Conservation (phyloP, 2,329 filamentous ascomycete genomes). For the Cucurbitaria berberidis region DNA sequence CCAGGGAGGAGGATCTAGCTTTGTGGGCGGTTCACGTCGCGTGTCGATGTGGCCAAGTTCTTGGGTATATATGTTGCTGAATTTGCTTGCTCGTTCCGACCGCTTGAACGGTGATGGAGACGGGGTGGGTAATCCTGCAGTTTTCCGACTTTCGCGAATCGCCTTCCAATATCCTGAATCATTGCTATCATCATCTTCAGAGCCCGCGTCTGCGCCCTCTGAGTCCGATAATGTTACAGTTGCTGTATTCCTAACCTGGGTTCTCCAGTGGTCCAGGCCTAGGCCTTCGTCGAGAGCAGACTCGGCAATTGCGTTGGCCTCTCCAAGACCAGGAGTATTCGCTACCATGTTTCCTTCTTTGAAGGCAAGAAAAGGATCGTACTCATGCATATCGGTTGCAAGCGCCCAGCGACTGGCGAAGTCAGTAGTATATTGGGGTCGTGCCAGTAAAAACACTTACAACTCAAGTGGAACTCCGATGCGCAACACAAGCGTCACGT, state of each 20-base stretch:
- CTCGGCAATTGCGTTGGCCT: slow-evolving; percentile 14
- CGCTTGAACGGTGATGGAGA: no score
- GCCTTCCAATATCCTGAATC: neutral
- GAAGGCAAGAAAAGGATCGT: slow-evolving; percentile 12
- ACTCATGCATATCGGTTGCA: slow-evolving; percentile 17
- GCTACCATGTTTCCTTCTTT: neutral
- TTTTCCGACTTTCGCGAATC: slow-evolving; percentile 2
- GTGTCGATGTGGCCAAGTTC: neutral
- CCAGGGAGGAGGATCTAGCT: no score
- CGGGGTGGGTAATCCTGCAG: no score
- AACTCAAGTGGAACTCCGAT: slow-evolving; percentile 16
- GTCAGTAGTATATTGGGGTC: slow-evolving; percentile 5
- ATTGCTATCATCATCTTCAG: slow-evolving; percentile 1
- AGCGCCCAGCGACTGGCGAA: slow-evolving; percentile 27
- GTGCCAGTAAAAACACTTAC: slow-evolving; percentile 9
- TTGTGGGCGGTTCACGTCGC: no score
- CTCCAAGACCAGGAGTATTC: slow-evolving; percentile 11
- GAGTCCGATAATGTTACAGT: no score
- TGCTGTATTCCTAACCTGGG: neutral
- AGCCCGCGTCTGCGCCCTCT: no score
- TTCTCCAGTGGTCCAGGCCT: slow-evolving; percentile 19
- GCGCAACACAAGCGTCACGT: slow-evolving; percentile 19
- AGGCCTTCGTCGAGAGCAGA: slow-evolving; percentile 1
- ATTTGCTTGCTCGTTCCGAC: no score
- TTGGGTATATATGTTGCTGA: no score